Base-by-base conservation (phyloP, 2,329 filamentous ascomycete species). In the Trichoderma polysporum region DNA sequence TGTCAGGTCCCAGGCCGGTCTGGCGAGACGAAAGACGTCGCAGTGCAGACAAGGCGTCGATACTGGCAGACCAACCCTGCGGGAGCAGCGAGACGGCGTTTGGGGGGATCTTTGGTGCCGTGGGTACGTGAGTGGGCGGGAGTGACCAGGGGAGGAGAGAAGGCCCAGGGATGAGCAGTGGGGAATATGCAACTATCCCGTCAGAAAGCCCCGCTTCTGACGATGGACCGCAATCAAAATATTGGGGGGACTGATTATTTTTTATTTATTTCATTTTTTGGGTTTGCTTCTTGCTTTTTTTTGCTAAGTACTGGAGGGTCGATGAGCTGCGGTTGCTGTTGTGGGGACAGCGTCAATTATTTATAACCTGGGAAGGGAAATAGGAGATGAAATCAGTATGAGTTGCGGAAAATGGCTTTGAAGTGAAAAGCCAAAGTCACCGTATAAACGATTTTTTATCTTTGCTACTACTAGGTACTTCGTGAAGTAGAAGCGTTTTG, bases 41-140 rank as follows among this genome's bases (percentile, higher is more conserved):
- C 64, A 70, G 68, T 69, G 67, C 63, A 65, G 68, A 56, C 67
- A 47, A 68, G 68, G 66, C 68, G 64, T 66, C 59, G 50, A 69
- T 67, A 63, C 13, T 52, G 61, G 68, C 60, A 58, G 68, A 62
- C 68, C 68, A 66, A 68, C 65, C 66, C 66, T 58, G 67, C 69
- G 58, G 69, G 69, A 68, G 60, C 62, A 66, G 62, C 68, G 66
- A 68, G 69, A 67, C 61, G 70, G 70, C 66, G 66, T 62, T 70
- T 45, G 41, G 61, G 66, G 68, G 66, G 68, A 68, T 68, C 58
- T 71, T 66, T 64, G 50, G 66, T 68, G 60, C n/a, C 47, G 65
- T 67, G 65, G 65, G 50, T 68, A 61, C 68, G 47, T 58, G 53
- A 50, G 56, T 69, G 66, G 67, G 53, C 52, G 39, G 62, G 58